Conservation (phyloP, 2,329 filamentous ascomycete genomes). For the Aspergillus fischeri region DNA sequence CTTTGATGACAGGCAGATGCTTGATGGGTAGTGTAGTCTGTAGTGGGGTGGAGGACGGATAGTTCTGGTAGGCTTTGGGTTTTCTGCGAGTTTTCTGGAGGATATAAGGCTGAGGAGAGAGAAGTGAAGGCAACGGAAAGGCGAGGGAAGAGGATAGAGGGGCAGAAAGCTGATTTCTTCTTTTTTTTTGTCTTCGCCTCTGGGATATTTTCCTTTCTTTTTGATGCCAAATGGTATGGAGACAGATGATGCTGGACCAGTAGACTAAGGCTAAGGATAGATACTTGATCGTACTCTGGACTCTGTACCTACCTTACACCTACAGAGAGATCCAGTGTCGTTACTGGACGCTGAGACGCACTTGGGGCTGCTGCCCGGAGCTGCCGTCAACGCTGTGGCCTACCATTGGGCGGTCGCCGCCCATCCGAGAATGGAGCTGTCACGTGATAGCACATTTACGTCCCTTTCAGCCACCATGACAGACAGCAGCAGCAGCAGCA, state of each 20-base stretch:
- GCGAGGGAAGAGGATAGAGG: slow-evolving; percentile 10
- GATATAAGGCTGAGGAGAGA: slow-evolving; percentile 6
- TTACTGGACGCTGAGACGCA: not conserved
- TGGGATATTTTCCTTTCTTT: slow-evolving; percentile 1
- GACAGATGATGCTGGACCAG: not conserved
- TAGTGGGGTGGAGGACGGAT: slow-evolving; percentile 1
- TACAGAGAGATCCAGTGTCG: not conserved
- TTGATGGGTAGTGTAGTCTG: not conserved
- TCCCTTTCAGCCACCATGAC: not conserved
- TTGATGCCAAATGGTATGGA: not conserved
- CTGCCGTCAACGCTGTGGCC: too few species aligned
- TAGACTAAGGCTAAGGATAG: not conserved
- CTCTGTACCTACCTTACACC: not conserved
- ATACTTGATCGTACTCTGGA: not conserved
- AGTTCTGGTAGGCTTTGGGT: not conserved
- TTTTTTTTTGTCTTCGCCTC: not conserved
- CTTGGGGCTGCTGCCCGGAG: too few species aligned
- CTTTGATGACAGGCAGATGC: not conserved
- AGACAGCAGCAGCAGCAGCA: not conserved
- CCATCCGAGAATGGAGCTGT: not conserved
- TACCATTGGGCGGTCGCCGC: too few species aligned
- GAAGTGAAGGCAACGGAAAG: slow-evolving; percentile 12
- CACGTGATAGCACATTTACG: not conserved
- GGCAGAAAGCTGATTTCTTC: slow-evolving; percentile 6
- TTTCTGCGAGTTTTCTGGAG: not conserved